Conservation (phyloP, 495 filamentous ascomycete species). For the Letharia columbiana region DNA sequence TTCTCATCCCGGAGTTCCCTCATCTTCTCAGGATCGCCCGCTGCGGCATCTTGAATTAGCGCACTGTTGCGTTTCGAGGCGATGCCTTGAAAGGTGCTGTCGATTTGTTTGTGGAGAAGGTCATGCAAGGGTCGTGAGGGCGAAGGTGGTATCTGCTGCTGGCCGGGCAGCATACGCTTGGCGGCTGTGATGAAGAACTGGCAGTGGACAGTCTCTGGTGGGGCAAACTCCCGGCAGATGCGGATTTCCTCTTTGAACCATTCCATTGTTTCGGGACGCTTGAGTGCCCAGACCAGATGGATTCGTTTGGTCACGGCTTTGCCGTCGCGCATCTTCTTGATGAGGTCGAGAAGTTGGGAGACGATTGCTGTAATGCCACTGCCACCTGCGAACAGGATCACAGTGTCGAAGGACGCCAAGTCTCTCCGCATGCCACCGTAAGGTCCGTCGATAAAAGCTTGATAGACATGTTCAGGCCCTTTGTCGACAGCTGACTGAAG, state of each 20-base stretch:
- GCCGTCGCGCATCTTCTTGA: conserved; percentile 87
- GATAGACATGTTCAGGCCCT: conserved; percentile 78
- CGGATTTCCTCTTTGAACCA: conserved; percentile 96
- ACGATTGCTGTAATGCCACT: conserved; percentile 92
- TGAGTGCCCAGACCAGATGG: conserved; percentile 85
- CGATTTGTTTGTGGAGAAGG: conserved; percentile 72
- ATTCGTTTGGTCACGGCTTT: conserved; percentile 88
- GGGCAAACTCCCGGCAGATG: conserved; percentile 78
- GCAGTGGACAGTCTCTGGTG: conserved; percentile 75
- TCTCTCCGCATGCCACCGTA: conserved; percentile 92
- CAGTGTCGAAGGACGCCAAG: conserved; percentile 86
- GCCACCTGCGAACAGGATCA: conserved; percentile 85
- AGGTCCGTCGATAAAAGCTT: conserved; percentile 84
- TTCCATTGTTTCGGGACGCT: conserved; percentile 83
- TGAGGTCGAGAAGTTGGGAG: conserved; percentile 78
- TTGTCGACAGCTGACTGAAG: conserved; percentile 68
- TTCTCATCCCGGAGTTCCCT: conserved; percentile 75
- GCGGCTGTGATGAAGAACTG: conserved; percentile 86
- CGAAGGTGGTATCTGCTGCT: conserved; percentile 21
- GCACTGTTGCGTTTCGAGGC: conserved; percentile 74
- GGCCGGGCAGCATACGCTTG: conserved; percentile 40
- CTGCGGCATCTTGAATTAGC: conserved; percentile 69
- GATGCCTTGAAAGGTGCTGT: conserved; percentile 71
- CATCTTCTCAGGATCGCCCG: conserved; percentile 68
- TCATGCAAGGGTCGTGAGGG: conserved; percentile 50